Evolutionary conservation across 768 basidiomycete species (phyloP).

Genomic region (Hygrophorus pudorinus): DNA sequence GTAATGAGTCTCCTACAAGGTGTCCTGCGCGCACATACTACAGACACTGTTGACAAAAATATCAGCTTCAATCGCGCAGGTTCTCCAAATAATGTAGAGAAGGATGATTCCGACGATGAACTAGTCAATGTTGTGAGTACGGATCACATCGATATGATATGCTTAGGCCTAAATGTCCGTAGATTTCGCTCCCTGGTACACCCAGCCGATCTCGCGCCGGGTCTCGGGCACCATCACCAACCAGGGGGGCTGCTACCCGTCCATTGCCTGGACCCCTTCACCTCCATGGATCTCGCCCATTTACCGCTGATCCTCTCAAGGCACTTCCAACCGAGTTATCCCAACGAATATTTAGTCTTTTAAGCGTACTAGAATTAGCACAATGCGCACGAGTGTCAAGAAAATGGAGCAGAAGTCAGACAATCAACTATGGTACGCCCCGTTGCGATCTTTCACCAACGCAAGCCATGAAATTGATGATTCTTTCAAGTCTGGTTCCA

Average conservation of each 20-base stretch:
- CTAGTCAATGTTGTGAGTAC: conserved; percentile 59
- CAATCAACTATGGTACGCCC: conserved; percentile 75
- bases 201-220: conserved; percentile 55
- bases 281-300: conserved; percentile 19
- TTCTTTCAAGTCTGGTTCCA: conserved; percentile 78
- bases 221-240: conserved; percentile 31
- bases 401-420: conserved; percentile 85
- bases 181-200: conserved; percentile 63
- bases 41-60: conserved; percentile 27
- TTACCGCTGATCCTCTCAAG: conserved; percentile 49
- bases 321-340: conserved; percentile 73
- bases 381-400: conserved; percentile 72
- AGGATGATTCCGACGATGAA: conserved; percentile 53
- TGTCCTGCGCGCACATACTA: conserved; percentile 47
- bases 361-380: conserved; percentile 59
- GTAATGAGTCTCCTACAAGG: conserved; percentile 62
- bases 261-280: conserved; percentile 40
- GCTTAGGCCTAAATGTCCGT: conserved; percentile 6
- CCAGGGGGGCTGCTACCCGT: conserved; percentile 32
- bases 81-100: conserved; percentile 19
- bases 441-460: background rate
- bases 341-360: conserved; percentile 61
- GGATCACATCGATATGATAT: background rate
- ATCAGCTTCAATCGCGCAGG: conserved; percentile 20
- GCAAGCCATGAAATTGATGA: background rate